A percentile compares a stretch with the other conserved stretches of the same genome.
phyloP scores from a whole-genome alignment of 345 rosid genomes.

The Moringa oleifera region DNA sequence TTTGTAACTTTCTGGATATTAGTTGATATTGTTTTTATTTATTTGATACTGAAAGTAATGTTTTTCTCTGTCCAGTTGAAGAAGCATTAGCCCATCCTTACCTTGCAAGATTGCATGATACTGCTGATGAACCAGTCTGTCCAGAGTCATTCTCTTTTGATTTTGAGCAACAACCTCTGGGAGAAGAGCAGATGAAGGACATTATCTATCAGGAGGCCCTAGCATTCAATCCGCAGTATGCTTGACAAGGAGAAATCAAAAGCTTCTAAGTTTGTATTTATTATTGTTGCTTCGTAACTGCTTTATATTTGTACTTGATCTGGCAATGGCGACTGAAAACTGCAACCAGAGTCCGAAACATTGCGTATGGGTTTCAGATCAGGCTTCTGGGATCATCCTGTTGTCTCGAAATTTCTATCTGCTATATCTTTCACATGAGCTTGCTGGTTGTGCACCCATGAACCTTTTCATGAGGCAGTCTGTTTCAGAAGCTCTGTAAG shows the following conservation, averaged over 20 bases:
- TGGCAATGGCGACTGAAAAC: conserved; percentile 1
- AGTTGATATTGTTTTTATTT: too few relatives aligned
- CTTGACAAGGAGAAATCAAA: conserved; percentile 22
- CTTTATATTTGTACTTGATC: neutral
- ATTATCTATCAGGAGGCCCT: conserved; percentile 79
- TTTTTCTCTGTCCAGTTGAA: conserved; percentile 55
- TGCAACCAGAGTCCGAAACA: neutral
- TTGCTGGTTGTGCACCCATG: neutral
- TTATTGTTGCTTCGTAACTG: conserved; percentile 3
- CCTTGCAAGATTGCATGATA: conserved; percentile 75
- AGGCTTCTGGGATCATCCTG: neutral
- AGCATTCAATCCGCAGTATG: conserved; percentile 64
- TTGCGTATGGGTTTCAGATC: neutral
- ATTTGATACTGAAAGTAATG: conserved; percentile 1
- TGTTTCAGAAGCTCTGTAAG: conserved; percentile 1
- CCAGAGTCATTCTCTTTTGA: conserved; percentile 70
- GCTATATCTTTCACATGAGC: conserved; percentile 1
- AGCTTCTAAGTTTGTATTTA: neutral
- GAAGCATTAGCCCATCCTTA: conserved; percentile 89
- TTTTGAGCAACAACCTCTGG: conserved; percentile 72
- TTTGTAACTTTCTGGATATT: too few relatives aligned
- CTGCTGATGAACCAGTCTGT: conserved; percentile 89
- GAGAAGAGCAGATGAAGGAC: conserved; percentile 92
- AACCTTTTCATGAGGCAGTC: conserved; percentile 7
- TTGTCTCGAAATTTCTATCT: neutral